phyloP scores from a whole-genome alignment of 768 basidiomycete species.

The Phanerochaete carnosa region DNA sequence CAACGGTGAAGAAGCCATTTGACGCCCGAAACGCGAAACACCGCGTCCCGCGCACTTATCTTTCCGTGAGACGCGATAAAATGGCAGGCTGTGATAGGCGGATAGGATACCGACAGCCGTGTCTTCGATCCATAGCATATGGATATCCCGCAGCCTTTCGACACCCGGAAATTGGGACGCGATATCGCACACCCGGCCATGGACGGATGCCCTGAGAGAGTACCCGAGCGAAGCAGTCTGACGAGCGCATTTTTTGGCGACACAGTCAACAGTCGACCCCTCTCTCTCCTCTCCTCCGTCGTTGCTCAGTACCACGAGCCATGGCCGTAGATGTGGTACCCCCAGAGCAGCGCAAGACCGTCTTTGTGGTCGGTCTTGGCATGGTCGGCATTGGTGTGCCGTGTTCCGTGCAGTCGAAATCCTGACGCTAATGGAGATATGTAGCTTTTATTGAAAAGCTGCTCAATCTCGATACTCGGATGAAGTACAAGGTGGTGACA shows the following conservation, averaged over 20 bases:
- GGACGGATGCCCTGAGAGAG: too few relatives aligned
- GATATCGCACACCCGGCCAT: too few relatives aligned
- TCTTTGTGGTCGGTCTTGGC: slow-evolving; percentile 49
- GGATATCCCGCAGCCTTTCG: background rate
- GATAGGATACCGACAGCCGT: background rate
- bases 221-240: too few relatives aligned
- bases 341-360: slow-evolving; percentile 22
- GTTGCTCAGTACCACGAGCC: background rate
- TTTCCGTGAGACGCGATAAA: background rate
- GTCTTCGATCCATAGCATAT: background rate
- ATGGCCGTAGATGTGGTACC: slow-evolving; percentile 10
- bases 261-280: background rate
- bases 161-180: background rate
- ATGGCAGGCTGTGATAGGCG: background rate
- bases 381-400: slow-evolving; percentile 58
- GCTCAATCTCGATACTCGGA: slow-evolving; percentile 48
- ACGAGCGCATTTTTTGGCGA: too few relatives aligned
- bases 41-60: background rate
- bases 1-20: background rate
- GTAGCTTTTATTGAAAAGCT: slow-evolving; percentile 70
- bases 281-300: background rate
- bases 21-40: background rate
- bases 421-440: background rate
- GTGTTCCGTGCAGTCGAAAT: background rate
- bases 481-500: slow-evolving; percentile 51